Conservation (phyloP, 306 rosid genomes). For the Alnus rubra region DNA sequence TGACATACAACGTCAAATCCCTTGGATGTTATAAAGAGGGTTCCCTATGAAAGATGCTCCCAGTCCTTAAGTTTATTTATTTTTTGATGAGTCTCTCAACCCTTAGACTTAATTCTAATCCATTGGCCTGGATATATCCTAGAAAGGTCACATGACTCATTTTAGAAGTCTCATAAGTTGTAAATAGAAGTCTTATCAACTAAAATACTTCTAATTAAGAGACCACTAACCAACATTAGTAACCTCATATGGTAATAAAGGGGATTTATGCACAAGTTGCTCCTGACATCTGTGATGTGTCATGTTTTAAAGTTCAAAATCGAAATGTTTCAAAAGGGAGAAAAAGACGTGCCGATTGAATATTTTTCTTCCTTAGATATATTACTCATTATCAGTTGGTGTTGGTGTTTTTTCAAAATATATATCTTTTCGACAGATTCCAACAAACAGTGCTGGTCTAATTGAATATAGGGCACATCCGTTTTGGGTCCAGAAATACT, state of each 20-base stretch:
- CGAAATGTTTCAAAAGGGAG: neutral
- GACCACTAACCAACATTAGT: neutral
- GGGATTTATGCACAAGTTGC: neutral
- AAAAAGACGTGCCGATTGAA: neutral
- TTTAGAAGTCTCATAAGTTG: neutral
- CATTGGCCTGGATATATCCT: neutral
- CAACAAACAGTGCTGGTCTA: conserved; percentile 99
- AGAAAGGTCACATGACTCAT: neutral
- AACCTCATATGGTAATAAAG: neutral
- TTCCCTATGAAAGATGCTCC: neutral
- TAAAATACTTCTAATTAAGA: neutral
- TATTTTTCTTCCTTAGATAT: conserved; percentile 15
- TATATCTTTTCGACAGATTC: conserved; percentile 86
- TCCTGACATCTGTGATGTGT: neutral
- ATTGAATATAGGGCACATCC: conserved; percentile 99
- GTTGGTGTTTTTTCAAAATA: conserved; percentile 53
- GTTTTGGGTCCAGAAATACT: conserved; percentile 94
- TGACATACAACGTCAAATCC: neutral
- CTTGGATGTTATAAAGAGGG: neutral
- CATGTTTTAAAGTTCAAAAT: conserved; percentile 2
- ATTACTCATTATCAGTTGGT: conserved; percentile 49
- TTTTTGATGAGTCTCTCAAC: neutral
- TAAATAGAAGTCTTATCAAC: neutral
- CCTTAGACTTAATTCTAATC: neutral
- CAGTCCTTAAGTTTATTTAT: neutral